phyloP scores from a whole-genome alignment of 345 rosid species.

The Bruguiera gymnorhiza region DNA sequence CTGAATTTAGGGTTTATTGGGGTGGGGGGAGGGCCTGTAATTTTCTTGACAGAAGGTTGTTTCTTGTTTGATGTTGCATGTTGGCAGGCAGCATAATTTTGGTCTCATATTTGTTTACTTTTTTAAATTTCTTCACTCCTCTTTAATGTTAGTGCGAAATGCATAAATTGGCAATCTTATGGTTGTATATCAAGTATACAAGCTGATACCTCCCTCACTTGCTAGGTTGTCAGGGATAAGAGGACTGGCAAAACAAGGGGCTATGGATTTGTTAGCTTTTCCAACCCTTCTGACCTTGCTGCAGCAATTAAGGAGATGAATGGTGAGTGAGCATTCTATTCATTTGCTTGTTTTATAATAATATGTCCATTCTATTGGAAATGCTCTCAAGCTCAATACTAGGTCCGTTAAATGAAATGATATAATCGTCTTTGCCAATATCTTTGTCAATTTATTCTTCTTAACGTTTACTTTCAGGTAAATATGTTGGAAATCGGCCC shows the following conservation, averaged over 20 bases:
- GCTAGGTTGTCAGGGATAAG: slow-evolving; percentile 93
- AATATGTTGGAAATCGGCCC: slow-evolving; percentile 95
- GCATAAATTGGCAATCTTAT: neutral
- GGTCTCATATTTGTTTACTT: neutral
- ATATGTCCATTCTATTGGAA: neutral
- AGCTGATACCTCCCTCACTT: neutral
- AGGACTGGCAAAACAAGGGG: slow-evolving; percentile 98
- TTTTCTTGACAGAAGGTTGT: neutral
- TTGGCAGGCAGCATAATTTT: neutral
- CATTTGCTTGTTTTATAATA: neutral
- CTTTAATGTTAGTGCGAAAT: neutral
- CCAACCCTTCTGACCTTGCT: slow-evolving; percentile 79
- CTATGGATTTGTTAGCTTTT: slow-evolving; percentile 95
- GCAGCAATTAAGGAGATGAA: slow-evolving; percentile 95
- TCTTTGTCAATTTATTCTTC: neutral
- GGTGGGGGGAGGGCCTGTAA: neutral
- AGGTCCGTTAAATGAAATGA: neutral
- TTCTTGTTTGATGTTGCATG: neutral
- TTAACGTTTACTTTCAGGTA: slow-evolving; percentile 45
- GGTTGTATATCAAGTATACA: neutral
- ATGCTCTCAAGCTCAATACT: no score
- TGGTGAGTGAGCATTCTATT: slow-evolving; percentile 36
- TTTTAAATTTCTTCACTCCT: neutral
- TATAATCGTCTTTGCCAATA: neutral
- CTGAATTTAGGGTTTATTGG: no score